Conservation (phyloP, 2,329 filamentous ascomycete species). For the Diaporthe caulivora region DNA sequence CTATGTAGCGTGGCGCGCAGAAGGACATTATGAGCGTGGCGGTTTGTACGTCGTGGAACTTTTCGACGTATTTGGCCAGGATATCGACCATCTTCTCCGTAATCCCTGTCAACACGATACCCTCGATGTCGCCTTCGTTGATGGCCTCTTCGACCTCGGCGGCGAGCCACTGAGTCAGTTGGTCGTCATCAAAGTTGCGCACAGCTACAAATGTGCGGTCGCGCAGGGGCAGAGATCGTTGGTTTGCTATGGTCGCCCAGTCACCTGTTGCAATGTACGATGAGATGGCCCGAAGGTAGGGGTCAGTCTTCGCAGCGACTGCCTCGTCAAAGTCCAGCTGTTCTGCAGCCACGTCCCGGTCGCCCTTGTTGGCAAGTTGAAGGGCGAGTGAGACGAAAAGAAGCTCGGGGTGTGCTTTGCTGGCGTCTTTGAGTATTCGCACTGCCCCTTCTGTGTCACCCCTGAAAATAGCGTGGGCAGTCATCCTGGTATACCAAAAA, state of each 20-base stretch:
- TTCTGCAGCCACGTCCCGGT: slow-evolving; percentile 57
- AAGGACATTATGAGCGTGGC: slow-evolving; percentile 81
- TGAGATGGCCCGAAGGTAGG: slow-evolving; percentile 84
- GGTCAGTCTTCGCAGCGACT: slow-evolving; percentile 75
- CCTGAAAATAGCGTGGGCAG: slow-evolving; percentile 81
- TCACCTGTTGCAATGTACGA: slow-evolving; percentile 81
- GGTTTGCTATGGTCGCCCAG: slow-evolving; percentile 80
- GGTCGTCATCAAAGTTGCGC: slow-evolving; percentile 71
- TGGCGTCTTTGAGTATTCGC: slow-evolving; percentile 76
- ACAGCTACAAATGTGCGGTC: slow-evolving; percentile 82
- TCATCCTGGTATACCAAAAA: slow-evolving; percentile 76
- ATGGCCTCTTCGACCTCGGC: slow-evolving; percentile 73
- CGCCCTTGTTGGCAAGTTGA: slow-evolving; percentile 70
- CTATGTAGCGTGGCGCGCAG: slow-evolving; percentile 80
- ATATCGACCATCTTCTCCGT: slow-evolving; percentile 80
- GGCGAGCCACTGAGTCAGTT: slow-evolving; percentile 76
- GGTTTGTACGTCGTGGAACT: slow-evolving; percentile 83
- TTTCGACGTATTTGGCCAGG: slow-evolving; percentile 80
- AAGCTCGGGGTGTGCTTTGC: slow-evolving; percentile 72
- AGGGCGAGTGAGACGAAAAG: slow-evolving; percentile 76
- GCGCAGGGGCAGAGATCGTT: slow-evolving; percentile 78
- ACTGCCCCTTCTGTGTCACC: slow-evolving; percentile 78
- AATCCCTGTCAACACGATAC: slow-evolving; percentile 82
- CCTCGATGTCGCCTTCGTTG: slow-evolving; percentile 78
- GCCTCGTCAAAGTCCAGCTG: slow-evolving; percentile 70